Evolutionary conservation across 768 basidiomycete species (phyloP), one percentile per base, ranked within the genome.

Genomic region (Aureoboletus auriporus): DNA sequence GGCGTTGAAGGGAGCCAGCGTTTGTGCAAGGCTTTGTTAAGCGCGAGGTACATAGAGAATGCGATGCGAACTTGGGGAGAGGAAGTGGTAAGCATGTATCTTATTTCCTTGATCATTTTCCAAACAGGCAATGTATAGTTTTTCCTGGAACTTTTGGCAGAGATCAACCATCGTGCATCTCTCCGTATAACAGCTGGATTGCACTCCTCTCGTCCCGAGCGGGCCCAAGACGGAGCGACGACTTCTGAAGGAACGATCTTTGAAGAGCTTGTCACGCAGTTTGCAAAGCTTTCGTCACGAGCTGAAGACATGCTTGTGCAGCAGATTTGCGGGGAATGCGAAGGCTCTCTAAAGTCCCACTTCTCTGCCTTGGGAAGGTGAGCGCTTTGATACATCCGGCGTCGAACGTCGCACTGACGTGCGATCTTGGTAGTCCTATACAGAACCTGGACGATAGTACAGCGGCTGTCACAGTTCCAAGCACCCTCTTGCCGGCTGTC

Each of bases 241-340:
- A 65, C 69, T 5, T 72, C 75, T 2, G 75, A 79, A 47, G 81
- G 78, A 34, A 89, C 89, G 1, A 76, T 96, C 8, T 96, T 97
- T 56, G 85, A 92, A 47, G 79, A 82, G 53, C 72, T 93, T 44
- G 69, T 87, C n/a, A 63, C 71, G 2, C 76, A 77, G 55, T 97
- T 90, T 57, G 69, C 69, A 17, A 73, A 70, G 10, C 68, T 92
- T 23, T 73, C 75, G 2, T 70, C 67, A 8, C 78, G 93, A n/a
- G 82, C 90, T 5, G 91, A 96, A 62, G 88, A 89, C 44, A 87
- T 97, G 80, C 77, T 93, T 31, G 79, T 91, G 13, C 83, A 86
- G 54, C 88, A 90, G 58, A 75, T 93, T 13, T 86, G 80, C 43
- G 77, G 78, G 4, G 96, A 99, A 65, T 82, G 95, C 40, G 87